Base-by-base conservation (phyloP, 495 filamentous ascomycete species). In the Penicillium verhagenii region DNA sequence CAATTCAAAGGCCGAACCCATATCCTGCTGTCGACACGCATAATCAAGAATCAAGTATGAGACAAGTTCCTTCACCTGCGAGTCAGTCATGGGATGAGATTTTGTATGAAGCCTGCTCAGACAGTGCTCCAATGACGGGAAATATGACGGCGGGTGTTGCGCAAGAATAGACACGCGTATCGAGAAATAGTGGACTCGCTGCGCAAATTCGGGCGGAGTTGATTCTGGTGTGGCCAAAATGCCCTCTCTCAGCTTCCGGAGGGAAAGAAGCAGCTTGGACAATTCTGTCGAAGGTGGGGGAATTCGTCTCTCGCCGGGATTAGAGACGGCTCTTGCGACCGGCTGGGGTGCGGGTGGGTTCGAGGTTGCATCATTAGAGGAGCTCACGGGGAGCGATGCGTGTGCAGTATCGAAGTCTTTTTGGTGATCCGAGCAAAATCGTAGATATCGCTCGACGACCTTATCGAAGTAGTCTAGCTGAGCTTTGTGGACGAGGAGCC, bases 221-320 rank as follows among this genome's bases (percentile, higher is more conserved):
- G 79, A 74, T 18, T 85, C 84, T 29, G 90, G 86, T 0, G 93
- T 83, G 52, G 74, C 70, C 37, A 75, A 47, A 47, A 97, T 83
- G 39, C 84, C 91, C 75, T 98, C 94, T 39, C 94, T 85, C 35
- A 98, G 81, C 69, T 96, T 97, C 51, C 94, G 86, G 70, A 97
- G 89, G 29, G 92, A 88, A 56, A 84, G 79, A 21, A 84, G 71
- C 52, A 89, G 75, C 11, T 73, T 78, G 26, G 82, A 79, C 47
- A 88, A 73, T 57, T 87, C 84, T 45, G 63, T 63, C 33, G 78
- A 70, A 42, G 77, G 65, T 52, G 68, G 69, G 49, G 60, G 72
- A 53, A 58, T 59, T 35, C 47, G 56, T 46, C 56, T 61, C 54
- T 52, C 63, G 29, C 46, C 59, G 54, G 58, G 43, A 52, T 54